Evolutionary conservation across 2,329 filamentous ascomycete genomes (phyloP), one percentile per base, ranked within the genome.

Genomic region (Emmonsiellopsis sp.): DNA sequence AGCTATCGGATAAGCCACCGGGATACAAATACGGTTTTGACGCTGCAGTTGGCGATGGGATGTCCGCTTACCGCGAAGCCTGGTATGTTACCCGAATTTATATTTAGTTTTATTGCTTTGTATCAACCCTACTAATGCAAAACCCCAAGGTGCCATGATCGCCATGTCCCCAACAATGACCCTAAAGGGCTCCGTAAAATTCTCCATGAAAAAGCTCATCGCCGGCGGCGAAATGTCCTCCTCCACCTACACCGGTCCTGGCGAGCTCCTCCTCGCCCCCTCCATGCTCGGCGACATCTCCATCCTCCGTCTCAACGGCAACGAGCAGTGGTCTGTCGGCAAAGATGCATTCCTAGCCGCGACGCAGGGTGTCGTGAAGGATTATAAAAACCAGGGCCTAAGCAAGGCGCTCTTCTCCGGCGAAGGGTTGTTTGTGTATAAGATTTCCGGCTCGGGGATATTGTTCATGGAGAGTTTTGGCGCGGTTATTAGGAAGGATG

Each of bases 381-480:
- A 95, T 55, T 88, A 89, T 66, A 91, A 95, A 73, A 81, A 83
- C 37, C 93, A 97, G 68, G 82, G 87, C 0, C 72, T 98, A 20
- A 81, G 85, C 55, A 97, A 97, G 69, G 90, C 88, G 16, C 87
- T 97, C 70, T 97, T 98, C 69, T 90, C 85, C 16, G 93, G 93
- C 0, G 93, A 97, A 69, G 93, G 93, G 0, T 67, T 96, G 31
- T 97, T 90, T 70, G 83, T 96, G 9, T 94, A 94, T 70, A 91
- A 88, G 68, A 86, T 97, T 8, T 81, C 77, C 11, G 92, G 92
- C 0, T 80, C 77, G 6, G 93, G 93, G 0, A 74, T 97, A 37
- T 66, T 95, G 41, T 98, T 92, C 89, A 78, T 96, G 46, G 87
- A 89, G 7, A 95, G 89, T 64, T 93, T 98, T 63, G 93, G 93